Evolutionary conservation across 257 asterid genomes (phyloP).

Genomic region (Capsicum pubescens): DNA sequence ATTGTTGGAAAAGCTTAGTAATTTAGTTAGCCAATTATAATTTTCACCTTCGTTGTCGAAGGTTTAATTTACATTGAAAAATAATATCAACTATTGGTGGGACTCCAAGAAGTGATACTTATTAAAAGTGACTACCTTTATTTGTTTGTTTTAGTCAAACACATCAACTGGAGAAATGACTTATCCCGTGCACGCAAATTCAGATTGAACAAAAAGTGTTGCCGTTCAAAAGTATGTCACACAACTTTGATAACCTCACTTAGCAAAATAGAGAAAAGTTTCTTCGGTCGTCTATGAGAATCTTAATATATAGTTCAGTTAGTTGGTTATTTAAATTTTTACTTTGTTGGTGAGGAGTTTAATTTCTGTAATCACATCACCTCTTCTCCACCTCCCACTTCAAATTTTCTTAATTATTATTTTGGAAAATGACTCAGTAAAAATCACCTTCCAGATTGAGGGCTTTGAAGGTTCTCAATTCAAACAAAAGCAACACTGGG

Average conservation of each 20-base stretch:
- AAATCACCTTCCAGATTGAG: neutral
- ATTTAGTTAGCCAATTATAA: no score
- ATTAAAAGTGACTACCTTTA: neutral
- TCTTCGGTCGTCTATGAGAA: no score
- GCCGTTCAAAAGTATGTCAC: neutral
- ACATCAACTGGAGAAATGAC: neutral
- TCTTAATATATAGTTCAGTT: no score
- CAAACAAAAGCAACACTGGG: neutral
- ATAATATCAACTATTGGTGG: no score
- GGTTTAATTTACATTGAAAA: no score
- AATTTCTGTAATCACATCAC: no score
- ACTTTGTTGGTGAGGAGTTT: no score
- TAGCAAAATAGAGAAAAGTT: no score
- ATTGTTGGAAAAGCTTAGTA: no score
- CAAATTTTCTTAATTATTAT: neutral
- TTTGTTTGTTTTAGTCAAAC: neutral
- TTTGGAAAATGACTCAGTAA: neutral
- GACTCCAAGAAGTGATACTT: neutral
- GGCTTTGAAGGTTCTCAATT: neutral
- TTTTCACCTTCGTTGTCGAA: no score
- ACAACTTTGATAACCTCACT: conserved; percentile 8
- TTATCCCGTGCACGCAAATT: neutral
- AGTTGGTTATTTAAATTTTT: no score
- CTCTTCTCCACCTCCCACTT: no score
- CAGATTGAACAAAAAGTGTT: neutral